Conservation (phyloP, 1,139 yeast genomes). For the Kodamaea sp. region DNA sequence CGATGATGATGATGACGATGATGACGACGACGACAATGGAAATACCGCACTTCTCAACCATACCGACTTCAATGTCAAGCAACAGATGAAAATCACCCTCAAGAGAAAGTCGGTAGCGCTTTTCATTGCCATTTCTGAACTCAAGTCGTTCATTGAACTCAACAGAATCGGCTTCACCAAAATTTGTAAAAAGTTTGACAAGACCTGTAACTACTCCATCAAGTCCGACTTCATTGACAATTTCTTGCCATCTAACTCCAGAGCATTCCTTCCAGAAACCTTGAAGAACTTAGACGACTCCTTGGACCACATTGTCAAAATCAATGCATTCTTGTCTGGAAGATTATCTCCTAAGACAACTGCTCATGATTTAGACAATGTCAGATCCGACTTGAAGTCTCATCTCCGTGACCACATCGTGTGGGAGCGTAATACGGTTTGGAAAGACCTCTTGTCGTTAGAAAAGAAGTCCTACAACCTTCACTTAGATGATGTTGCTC, state of each 20-base stretch:
- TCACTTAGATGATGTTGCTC: slow-evolving; percentile 30
- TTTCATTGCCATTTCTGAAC: slow-evolving; percentile 78
- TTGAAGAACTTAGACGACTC: slow-evolving; percentile 46
- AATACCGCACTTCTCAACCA: slow-evolving; percentile 46
- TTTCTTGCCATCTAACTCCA: slow-evolving; percentile 45
- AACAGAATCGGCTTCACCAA: slow-evolving; percentile 88
- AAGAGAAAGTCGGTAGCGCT: slow-evolving; percentile 65
- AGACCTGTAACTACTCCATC: slow-evolving; percentile 64
- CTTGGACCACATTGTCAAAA: slow-evolving; percentile 47
- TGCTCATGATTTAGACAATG: slow-evolving; percentile 42
- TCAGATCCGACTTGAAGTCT: slow-evolving; percentile 68
- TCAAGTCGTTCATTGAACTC: slow-evolving; percentile 77
- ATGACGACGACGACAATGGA: slow-evolving; percentile 35
- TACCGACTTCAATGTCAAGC: slow-evolving; percentile 46
- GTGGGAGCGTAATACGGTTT: slow-evolving; percentile 95
- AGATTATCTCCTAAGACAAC: slow-evolving; percentile 32
- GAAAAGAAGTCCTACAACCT: slow-evolving; percentile 59
- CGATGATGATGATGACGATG: slow-evolving; percentile 45
- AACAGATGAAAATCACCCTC: slow-evolving; percentile 64
- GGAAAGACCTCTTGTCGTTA: slow-evolving; percentile 93
- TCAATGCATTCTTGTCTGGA: slow-evolving; percentile 48
- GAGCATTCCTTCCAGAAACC: slow-evolving; percentile 49
- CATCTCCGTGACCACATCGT: slow-evolving; percentile 89
- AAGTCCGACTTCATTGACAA: slow-evolving; percentile 52
- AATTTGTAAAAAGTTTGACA: slow-evolving; percentile 88